Evolutionary conservation across 768 basidiomycete genomes (phyloP).

Genomic region (Macrocybe gigantea): DNA sequence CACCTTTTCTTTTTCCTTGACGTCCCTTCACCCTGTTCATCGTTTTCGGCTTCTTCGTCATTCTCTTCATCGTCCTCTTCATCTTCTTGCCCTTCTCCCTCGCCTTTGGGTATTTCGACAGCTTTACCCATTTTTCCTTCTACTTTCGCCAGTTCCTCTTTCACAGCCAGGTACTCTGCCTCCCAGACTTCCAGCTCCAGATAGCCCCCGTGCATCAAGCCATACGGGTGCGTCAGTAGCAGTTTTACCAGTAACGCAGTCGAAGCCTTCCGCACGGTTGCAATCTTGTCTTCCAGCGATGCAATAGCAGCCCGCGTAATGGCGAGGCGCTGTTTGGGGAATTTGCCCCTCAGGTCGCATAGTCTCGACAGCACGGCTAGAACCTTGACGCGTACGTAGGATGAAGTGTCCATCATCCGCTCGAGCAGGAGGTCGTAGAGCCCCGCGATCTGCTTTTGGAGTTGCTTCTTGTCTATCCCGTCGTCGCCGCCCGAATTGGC

Average conservation of each 20-base stretch:
- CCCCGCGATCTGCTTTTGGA: slow-evolving; percentile 68
- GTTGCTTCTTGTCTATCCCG: slow-evolving; percentile 27
- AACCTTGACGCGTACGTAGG: slow-evolving; percentile 90
- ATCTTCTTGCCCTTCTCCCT: slow-evolving; percentile 17
- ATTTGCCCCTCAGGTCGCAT: slow-evolving; percentile 70
- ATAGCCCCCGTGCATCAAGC: slow-evolving; percentile 75
- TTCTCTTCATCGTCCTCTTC: slow-evolving; percentile 21
- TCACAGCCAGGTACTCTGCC: slow-evolving; percentile 57
- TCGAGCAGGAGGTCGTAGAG: slow-evolving; percentile 83
- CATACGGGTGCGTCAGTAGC: slow-evolving; percentile 85
- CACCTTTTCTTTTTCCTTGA: slow-evolving; percentile 30
- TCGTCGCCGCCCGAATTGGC: slow-evolving; percentile 45
- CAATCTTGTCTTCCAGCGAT: slow-evolving; percentile 85
- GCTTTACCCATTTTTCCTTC: slow-evolving; percentile 65
- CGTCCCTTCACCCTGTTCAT: slow-evolving; percentile 11
- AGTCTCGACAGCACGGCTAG: slow-evolving; percentile 70
- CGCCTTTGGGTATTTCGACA: slow-evolving; percentile 34
- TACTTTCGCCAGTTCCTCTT: slow-evolving; percentile 60
- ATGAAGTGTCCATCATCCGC: slow-evolving; percentile 82
- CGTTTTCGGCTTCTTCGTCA: slow-evolving; percentile 20
- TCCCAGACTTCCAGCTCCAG: slow-evolving; percentile 72
- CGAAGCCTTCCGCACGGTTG: slow-evolving; percentile 82
- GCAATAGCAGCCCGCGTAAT: slow-evolving; percentile 74
- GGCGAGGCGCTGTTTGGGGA: slow-evolving; percentile 78
- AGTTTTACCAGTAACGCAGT: slow-evolving; percentile 71